Base-by-base conservation (phyloP, 352 stramenopile species). In the Globisporangium echinulatum region DNA sequence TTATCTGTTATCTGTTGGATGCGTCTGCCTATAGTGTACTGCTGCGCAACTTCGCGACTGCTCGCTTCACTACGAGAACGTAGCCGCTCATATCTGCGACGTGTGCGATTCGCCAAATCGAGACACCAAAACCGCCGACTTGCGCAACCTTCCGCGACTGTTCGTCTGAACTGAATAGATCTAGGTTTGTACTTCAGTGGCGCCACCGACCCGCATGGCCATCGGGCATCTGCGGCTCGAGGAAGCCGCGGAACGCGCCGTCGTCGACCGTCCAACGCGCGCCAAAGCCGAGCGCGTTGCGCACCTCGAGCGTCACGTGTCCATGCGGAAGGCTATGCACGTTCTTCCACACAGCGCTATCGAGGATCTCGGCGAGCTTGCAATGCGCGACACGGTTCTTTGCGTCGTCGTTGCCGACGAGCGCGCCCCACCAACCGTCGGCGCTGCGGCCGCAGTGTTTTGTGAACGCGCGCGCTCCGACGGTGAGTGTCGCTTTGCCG, bases 221-320 rank as follows among this genome's bases (percentile, higher is more conserved):
- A 68, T 92, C 78, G 33, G 62, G 67, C 79, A 93, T 90, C 14
- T 77, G 85, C 10, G 85, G 85, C 68, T 95, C 85, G 0, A 95
- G 68, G 63, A 95, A 93, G n/a, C 85, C 85, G 46, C 85, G 69
- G 65, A 93, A 95, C 25, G 63, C 62, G 33, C 70, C 46, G 53
- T 85, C 75, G 47, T 74, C 63, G 13, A 79, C 61, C 42, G 87
- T 82, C 85, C 85, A 95, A 59, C 85, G 76, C 10, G 79, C 81
- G 9, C 83, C 83, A 46, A 90, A 95, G 37, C 85, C 85, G 7
- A 79, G 65, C 2, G 70, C 67, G 54, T 87, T 79, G 60, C 83
- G 79, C 7, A 92, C 61, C 64, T 95, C 85, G 59, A 92, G 79
- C 47, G 80, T 88, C 58, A 74, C 73, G 46, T 89, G 69, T 11